These are phyloP conservation scores for Yamadazyma philogaea DNA, from an alignment of 805 yeast species.

Conservation along the genomic window DNA sequence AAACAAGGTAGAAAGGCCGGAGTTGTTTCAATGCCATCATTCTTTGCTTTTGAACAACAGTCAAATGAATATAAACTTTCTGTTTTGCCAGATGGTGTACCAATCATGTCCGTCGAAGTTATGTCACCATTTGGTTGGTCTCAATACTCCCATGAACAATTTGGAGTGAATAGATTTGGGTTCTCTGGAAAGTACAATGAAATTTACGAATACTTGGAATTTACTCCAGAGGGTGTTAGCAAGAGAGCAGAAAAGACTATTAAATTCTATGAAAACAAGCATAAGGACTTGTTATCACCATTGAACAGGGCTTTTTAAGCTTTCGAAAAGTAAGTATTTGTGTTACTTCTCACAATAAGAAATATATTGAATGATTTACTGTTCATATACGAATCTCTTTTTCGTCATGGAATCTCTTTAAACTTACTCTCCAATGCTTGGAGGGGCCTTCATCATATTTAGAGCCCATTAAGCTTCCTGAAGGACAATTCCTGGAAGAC, in stretches of 20 bases:
- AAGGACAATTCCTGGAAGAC: conserved; percentile 62
- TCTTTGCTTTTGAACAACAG: conserved; percentile 85
- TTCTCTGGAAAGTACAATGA: conserved; percentile 88
- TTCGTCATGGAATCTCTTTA: conserved; percentile 55
- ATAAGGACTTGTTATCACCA: conserved; percentile 66
- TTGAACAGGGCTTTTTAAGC: conserved; percentile 70
- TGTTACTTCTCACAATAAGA: not conserved
- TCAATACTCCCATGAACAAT: conserved; percentile 93
- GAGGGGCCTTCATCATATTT: conserved; percentile 52
- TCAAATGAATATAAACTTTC: conserved; percentile 72
- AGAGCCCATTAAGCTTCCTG: conserved; percentile 57
- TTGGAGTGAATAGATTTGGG: conserved; percentile 95
- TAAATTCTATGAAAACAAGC: conserved; percentile 67
- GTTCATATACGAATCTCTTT: conserved; percentile 48
- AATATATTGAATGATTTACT: not conserved
- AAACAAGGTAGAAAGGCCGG: conserved; percentile 67
- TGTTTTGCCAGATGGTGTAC: conserved; percentile 92
- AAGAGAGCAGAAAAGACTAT: conserved; percentile 77
- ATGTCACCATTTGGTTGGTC: conserved; percentile 90
- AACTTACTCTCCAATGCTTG: conserved; percentile 70
- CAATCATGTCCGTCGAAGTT: conserved; percentile 91
- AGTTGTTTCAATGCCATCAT: conserved; percentile 92
- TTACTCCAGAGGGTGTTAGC: conserved; percentile 92
- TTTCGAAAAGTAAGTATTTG: too few species aligned
- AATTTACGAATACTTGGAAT: conserved; percentile 80